Percentiles rank a stretch among this genome's conserved stretches.
Evolutionary conservation across 257 asterid genomes (phyloP).

Genomic region (Fraxinus pennsylvanica): DNA sequence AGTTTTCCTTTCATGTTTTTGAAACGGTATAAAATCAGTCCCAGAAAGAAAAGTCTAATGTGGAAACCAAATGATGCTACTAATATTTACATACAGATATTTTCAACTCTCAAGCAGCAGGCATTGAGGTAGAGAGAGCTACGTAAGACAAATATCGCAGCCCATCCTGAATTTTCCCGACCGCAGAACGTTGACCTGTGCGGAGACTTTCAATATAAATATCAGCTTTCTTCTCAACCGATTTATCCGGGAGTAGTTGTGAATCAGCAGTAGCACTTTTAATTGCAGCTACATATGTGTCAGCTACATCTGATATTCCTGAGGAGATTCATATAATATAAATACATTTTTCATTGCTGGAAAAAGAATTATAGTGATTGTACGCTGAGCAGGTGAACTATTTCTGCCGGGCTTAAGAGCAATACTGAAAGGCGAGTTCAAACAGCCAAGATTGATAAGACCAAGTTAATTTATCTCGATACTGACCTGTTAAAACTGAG

Average conservation of each 20-base stretch:
- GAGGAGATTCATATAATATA: slow-evolving; percentile 18
- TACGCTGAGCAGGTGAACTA: neutral
- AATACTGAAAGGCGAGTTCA: too few species aligned
- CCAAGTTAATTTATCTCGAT: neutral
- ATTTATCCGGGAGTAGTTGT: slow-evolving; percentile 40
- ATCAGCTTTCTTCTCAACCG: slow-evolving; percentile 67
- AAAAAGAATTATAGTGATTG: neutral
- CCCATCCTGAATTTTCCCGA: slow-evolving; percentile 81
- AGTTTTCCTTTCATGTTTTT: neutral
- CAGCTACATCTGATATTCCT: slow-evolving; percentile 93
- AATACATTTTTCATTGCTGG: neutral
- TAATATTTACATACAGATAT: slow-evolving; percentile 46
- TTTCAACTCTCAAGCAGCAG: slow-evolving; percentile 48
- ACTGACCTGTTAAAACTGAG: too few species aligned
- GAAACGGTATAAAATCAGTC: neutral
- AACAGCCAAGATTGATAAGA: neutral
- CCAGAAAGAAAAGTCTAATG: neutral
- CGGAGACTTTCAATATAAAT: slow-evolving; percentile 60
- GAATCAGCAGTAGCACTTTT: slow-evolving; percentile 56
- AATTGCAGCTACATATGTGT: slow-evolving; percentile 71
- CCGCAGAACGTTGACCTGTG: slow-evolving; percentile 65
- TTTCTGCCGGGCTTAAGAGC: neutral
- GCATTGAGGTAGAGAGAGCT: slow-evolving; percentile 73
- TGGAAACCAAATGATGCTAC: slow-evolving; percentile 10
- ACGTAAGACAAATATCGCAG: slow-evolving; percentile 64